These are phyloP conservation scores for Agrostemma githago DNA, from an alignment of 148 eudicot genomes.

Conservation along the genomic window DNA sequence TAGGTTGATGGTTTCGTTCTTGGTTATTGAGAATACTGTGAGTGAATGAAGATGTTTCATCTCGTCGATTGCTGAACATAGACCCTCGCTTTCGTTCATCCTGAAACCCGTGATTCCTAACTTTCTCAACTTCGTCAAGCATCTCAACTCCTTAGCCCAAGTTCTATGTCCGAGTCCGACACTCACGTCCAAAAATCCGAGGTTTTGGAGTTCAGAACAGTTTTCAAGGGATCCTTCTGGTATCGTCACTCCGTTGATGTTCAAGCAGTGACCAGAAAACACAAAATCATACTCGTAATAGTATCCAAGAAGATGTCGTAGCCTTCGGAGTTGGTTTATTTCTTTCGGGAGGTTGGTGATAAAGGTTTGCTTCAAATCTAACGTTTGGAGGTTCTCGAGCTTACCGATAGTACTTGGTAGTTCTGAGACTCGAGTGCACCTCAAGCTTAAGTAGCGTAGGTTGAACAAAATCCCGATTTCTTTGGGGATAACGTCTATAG, in stretches of 20 bases:
- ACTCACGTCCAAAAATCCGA: conserved; percentile 15
- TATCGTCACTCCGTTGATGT: conserved; percentile 3
- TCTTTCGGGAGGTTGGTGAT: conserved; percentile 22
- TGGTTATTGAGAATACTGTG: background rate
- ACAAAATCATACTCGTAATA: background rate
- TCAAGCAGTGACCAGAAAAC: background rate
- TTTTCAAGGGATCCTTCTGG: conserved; percentile 13
- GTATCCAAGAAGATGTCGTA: conserved; percentile 21
- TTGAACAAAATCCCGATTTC: conserved; percentile 17
- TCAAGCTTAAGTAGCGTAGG: conserved; percentile 27
- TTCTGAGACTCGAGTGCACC: conserved; percentile 15
- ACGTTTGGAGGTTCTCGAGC: conserved; percentile 23
- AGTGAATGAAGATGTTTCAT: conserved; percentile 17
- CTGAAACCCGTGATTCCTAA: conserved; percentile 14
- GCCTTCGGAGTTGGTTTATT: conserved; percentile 5
- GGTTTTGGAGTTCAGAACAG: conserved; percentile 16
- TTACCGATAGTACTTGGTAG: conserved; percentile 23
- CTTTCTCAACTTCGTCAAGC: conserved; percentile 11
- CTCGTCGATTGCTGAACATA: conserved; percentile 11
- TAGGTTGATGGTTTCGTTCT: background rate
- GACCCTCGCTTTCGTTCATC: background rate
- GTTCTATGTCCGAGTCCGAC: background rate
- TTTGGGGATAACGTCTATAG: conserved; percentile 6
- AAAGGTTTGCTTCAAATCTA: conserved; percentile 28
- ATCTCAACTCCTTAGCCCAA: conserved; percentile 6